Base-by-base conservation (phyloP, 495 filamentous ascomycete genomes). In the Penicillium lividum region DNA sequence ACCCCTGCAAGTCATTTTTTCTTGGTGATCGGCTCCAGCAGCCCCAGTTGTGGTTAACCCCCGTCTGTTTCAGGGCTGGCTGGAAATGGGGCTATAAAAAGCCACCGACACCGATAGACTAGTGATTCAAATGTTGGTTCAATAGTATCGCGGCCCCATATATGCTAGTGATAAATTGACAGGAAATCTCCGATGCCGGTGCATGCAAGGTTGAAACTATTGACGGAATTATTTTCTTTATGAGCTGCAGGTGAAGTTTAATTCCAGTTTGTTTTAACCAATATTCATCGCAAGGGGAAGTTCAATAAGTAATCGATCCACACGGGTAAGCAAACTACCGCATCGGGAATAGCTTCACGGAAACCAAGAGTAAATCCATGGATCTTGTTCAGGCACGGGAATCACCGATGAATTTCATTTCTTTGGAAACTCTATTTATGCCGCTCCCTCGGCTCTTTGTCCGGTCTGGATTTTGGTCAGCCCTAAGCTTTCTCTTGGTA, bases 401-500 rank as follows among this genome's bases (percentile, higher is more conserved):
- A 49, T n/a, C 43, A 7, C 43, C 43, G 18, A 31, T 34, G 7
- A 22, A 28, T 49, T 42, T 43, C 16, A 22, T 29, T 15, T 3
- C 4, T 4, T 36, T 13, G 33, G 7, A 33, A 30, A 36, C 13
- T n/a, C 36, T 43, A 38, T 55, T 70, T 56, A 77, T 31, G 63
- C 64, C 47, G 57, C 73, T 13, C 72, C 74, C 69, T 78, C 68
- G 40, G 71, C 73, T 36, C 76, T 68, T 64, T 80, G 77, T 45
- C 76, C 77, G 44, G 74, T 77, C 76, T 79, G 63, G 34, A n/a
- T 54, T 53, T n/a, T 40, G 29, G 47, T 73, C 51, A 71, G 63
- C 40, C n/a, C 46, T 16, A 22, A 22, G 22, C 22, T 22, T 22
- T 22, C 22, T 22, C 2, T 22, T 22, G 22, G 22, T 22, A 1